Conservation (phyloP, 2,329 filamentous ascomycete genomes). For the Ascosphaera acerosa region DNA sequence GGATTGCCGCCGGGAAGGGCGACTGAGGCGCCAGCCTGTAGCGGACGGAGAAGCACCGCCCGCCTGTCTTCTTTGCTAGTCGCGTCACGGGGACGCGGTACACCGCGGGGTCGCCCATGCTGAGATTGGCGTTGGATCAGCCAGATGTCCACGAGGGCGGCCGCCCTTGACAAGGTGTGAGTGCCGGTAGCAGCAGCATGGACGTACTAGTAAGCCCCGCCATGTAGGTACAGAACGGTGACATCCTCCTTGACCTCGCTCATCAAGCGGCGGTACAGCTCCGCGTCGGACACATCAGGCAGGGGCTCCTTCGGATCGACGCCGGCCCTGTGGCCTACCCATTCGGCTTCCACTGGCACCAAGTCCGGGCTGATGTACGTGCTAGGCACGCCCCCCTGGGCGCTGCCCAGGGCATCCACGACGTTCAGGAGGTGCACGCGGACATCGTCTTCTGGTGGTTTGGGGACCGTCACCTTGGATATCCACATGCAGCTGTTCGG, state of each 20-base stretch:
- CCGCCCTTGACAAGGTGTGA: not conserved
- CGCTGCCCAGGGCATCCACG: constrained; percentile 16
- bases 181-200: not conserved
- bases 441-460: constrained; percentile 27
- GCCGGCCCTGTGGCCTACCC: constrained; percentile 20
- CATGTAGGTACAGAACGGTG: constrained; percentile 23
- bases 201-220: constrained; percentile 21
- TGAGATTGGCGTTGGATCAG: constrained; percentile 5
- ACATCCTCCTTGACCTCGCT: constrained; percentile 16
- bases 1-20: constrained; percentile 22
- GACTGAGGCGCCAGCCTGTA: constrained; percentile 24
- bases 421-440: constrained; percentile 15
- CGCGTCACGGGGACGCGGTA: constrained; percentile 15
- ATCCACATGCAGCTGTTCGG: constrained; percentile 44
- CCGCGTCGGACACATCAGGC: constrained; percentile 18
- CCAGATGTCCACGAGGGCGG: too few species aligned
- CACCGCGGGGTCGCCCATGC: constrained; percentile 20
- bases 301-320: constrained; percentile 15
- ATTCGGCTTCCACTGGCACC: constrained; percentile 19
- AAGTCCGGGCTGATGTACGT: constrained; percentile 15
- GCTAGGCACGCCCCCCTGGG: too few species aligned
- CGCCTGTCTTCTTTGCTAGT: constrained; percentile 16
- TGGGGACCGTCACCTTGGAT: constrained; percentile 38
- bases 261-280: constrained; percentile 18
- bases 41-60: constrained; percentile 19